Conservation (phyloP, 306 rosid genomes). For the Vigna angularis region DNA sequence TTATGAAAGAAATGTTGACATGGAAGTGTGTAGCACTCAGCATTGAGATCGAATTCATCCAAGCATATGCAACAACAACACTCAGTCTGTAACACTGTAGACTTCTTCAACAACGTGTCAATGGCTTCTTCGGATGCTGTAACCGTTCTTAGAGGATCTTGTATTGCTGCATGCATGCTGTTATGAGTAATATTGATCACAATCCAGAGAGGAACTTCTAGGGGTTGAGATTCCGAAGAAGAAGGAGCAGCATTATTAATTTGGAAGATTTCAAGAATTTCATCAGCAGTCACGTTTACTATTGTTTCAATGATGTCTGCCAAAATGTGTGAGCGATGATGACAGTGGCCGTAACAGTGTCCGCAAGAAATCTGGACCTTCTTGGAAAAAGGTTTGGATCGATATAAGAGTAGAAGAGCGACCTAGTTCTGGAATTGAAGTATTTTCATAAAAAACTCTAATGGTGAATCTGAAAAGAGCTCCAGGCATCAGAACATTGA, state of each 20-base stretch:
- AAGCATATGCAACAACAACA: background rate
- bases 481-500: no score
- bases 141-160: background rate
- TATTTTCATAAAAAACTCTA: no score
- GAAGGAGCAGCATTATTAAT: background rate
- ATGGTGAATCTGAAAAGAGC: no score
- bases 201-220: background rate
- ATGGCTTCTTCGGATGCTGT: background rate
- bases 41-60: background rate
- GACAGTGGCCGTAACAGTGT: no score
- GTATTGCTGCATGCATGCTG: background rate
- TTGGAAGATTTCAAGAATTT: background rate
- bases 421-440: no score
- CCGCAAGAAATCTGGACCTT: background rate
- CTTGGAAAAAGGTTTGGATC: background rate
- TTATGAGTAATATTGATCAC: background rate
- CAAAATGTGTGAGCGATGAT: rapidly evolving
- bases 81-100: background rate
- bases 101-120: background rate
- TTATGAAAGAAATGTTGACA: background rate
- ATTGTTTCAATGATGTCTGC: background rate
- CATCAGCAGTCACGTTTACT: background rate
- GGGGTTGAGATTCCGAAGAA: background rate
- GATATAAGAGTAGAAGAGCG: background rate
- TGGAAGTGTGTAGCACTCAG: background rate